Evolutionary conservation across 2,329 filamentous ascomycete species (phyloP), one percentile per base, ranked within the genome.

Genomic region (Nannizzia gypsea): DNA sequence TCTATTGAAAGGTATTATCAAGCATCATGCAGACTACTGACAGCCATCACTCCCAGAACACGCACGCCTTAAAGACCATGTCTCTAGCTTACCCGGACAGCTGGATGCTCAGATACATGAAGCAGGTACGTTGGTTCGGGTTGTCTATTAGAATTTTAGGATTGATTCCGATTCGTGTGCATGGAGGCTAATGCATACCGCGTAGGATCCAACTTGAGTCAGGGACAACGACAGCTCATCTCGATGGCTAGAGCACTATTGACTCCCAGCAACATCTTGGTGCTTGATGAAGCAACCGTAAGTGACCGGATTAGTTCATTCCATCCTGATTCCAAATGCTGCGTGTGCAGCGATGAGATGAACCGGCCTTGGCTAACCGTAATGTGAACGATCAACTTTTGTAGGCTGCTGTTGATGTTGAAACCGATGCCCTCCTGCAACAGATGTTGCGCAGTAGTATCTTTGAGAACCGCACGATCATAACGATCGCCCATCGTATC

Each of bases 401-500:
- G 61, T 63, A 81, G 80, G 83, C 84, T 59, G 83, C 84, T n/a
- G 84, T 87, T 24, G 84, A 87, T 68, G 82, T 86, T 54, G 82
- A 86, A 72, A 87, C 84, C 1, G 83, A 87, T 71, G 80, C 81
- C 50, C 74, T 86, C 74, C 75, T 86, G 60, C 84, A 86, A 71
- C 79, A 80, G 38, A 86, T 83, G 20, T 71, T 86, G 55, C 79
- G 83, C 60, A 83, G 80, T 69, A 81, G 74, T 67, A 80, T 84
- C 72, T 99, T 99, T 76, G 81, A 86, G 63, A 90, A 96, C 74
- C 85, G 90, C 59, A 99, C 93, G 40, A 97, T 99, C 73, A 95
- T 99, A 73, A 99, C 93, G 0, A 96, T 99, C 68, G 93, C 93
- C 26, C 93, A 99, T 77, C 86, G 93, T 59, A 95, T 99, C 77